A percentile compares a stretch with the other conserved stretches of the same genome.
Conservation (phyloP, 176 grass and related monocot species). For the Urochloa ruziziensis region DNA sequence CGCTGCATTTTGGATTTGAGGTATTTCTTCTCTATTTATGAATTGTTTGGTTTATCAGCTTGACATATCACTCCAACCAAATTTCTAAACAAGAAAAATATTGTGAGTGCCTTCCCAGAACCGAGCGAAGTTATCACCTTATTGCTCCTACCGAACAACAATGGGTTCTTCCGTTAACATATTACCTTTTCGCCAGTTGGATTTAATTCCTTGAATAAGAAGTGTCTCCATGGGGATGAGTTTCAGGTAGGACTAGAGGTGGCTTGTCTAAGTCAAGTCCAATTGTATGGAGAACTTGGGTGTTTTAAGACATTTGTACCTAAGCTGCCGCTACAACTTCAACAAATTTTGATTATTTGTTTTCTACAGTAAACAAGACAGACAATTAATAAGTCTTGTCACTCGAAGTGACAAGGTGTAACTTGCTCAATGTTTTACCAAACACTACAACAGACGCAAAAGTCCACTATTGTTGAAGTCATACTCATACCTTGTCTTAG, state of each 20-base stretch:
- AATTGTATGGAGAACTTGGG: not conserved
- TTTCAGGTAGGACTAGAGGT: not conserved
- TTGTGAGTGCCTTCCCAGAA: not conserved
- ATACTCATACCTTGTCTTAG: not conserved
- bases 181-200: not conserved
- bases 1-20: constrained; percentile 75
- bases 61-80: not conserved
- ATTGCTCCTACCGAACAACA: not conserved
- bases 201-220: not conserved
- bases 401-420: not conserved
- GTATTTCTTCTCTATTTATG: constrained; percentile 36
- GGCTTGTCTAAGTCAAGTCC: not conserved
- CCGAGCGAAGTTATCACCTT: not conserved
- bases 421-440: not conserved
- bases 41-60: not conserved
- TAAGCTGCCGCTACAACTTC: not conserved
- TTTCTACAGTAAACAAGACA: not conserved
- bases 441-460: not conserved
- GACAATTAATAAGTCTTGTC: not conserved
- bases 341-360: not conserved
- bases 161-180: not conserved
- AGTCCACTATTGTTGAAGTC: not conserved
- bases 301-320: not conserved
- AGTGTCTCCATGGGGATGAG: not conserved
- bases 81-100: not conserved